Evolutionary conservation across 176 grass and related monocot genomes (phyloP), one percentile per base, ranked within the genome.

Genomic region (Oropetium thomaeum): DNA sequence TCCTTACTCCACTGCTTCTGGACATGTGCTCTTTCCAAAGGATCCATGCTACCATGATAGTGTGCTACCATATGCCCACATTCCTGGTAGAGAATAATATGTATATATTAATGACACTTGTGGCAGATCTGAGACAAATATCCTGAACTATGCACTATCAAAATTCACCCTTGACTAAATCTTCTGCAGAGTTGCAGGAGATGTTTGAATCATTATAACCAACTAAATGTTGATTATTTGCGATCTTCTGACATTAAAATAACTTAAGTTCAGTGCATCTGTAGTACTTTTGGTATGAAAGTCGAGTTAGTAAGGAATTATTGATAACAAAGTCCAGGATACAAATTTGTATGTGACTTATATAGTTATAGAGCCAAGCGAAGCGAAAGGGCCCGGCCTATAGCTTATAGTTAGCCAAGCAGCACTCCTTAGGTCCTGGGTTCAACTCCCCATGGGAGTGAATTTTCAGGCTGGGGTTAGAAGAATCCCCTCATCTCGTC

Each of bases 1-100:
- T 89, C 91, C 86, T 38, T 90, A 71, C 96, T 98, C 96, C 96
- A 98, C 35, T 77, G 87, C 9, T 81, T 58, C 81, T 98, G 91
- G 27, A 94, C 60, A 70, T 26, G 13, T 55, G 76, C 19, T 85
- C 96, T 94, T 84, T 94, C 82, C 28, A 9, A 33, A 75, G 79
- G 79, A 67, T 98, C 96, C 96, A 98, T 88, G 76, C 17, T 98
- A 59, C 91, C 91, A 90, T 98, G 96, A 58, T 98, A 98, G 65
- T 88, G 86, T 65, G 76, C 6, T n/a, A 37, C 91, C 68, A 63
- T 89, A 42, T 98, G 96, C 12, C 96, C 91, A 91, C 65, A 86
- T 34, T 92, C 89, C 91, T 95, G 63, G 30, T 10, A 17, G 32
- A 13, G 63, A 69, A 11, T 4, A 4, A 78, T 61, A 33, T 62